Base-by-base conservation (phyloP, 164 flowering plant species). In the Houttuynia cordata region DNA sequence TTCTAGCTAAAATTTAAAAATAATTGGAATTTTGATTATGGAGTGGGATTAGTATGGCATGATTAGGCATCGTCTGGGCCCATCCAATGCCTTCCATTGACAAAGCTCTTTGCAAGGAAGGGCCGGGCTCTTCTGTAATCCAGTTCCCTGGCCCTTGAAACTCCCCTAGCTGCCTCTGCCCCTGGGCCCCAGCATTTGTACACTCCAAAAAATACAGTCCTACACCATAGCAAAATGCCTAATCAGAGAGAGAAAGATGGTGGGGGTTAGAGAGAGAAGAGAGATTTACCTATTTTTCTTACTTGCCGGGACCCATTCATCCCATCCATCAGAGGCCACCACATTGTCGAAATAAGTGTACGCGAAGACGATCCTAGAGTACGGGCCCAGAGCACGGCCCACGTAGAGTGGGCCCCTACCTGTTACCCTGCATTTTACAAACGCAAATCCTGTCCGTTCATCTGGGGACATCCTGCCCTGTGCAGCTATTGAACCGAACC, bases 131-230 rank as follows among this genome's bases (percentile, higher is more conserved):
- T 49, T 0, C 78, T 79, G 55, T 57, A 87, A 47, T 92, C 90
- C 10, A 92, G 81, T 76, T 85, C 96, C 49, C 80, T 59, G 8
- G 91, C 98, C 96, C 87, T 82, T 57, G 91, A 81, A 10, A 70
- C 83, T 1, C 93, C 87, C 0, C 77, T 45, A 3, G 78, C 82
- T 4, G 84, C 81, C 7, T 56, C 81, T 4, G 87, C 83, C 40
- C 96, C 98, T n/a, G 7, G 90, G 96, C 3, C 98, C 98, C 79
- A 80, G 63, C 98, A 87, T 62, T 82, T 89, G 81, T 92, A 89
- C 49, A 79, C 85, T 23, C 96, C 98, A 40, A 89, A 86, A 64
- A 80, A 87, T 59, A 64, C 85, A 0, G 93, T n/a, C 81, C 98
- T 89, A 80, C 71, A 57, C 10, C 10, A 37, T 23, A 5, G 37